phyloP scores from a whole-genome alignment of 768 basidiomycete genomes.

The Mycena albidolilacea region DNA sequence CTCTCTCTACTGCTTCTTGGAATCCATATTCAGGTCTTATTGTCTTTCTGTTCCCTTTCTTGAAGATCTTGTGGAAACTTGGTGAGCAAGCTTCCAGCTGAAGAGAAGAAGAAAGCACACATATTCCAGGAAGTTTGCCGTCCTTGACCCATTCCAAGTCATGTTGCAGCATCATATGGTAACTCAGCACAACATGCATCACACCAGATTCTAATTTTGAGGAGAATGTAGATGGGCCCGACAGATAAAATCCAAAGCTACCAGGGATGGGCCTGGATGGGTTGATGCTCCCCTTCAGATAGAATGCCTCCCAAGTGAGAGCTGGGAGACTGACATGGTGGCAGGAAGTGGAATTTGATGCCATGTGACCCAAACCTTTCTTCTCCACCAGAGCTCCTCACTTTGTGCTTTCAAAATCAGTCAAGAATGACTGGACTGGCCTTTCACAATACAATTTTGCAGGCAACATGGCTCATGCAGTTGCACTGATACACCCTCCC shows the following conservation, averaged over 20 bases:
- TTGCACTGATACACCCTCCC: no score
- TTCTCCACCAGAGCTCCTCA: no score
- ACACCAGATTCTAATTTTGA: conserved; percentile 55
- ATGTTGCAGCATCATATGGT: conserved; percentile 74
- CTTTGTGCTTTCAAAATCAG: no score
- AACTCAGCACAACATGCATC: conserved; percentile 72
- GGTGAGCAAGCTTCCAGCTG: no score
- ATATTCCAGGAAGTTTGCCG: conserved; percentile 83
- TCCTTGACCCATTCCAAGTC: conserved; percentile 82
- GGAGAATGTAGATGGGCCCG: conserved; percentile 64
- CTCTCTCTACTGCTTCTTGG: no score
- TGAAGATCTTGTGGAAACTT: no score
- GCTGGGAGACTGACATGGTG: conserved; percentile 41
- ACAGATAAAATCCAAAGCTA: conserved; percentile 81
- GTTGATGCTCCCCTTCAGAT: conserved; percentile 73
- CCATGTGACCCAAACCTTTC: not conserved
- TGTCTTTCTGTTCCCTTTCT: no score
- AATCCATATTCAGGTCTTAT: no score
- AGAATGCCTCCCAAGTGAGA: conserved; percentile 74
- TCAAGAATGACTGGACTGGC: no score
- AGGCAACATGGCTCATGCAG: no score
- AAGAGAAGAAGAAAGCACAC: conserved; percentile 56
- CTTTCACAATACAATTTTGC: not conserved
- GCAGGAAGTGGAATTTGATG: conserved; percentile 4
- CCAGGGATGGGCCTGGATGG: conserved; percentile 66